Conservation (phyloP, 1,284 basidiomycete genomes). For the Macrocybe sp. region DNA sequence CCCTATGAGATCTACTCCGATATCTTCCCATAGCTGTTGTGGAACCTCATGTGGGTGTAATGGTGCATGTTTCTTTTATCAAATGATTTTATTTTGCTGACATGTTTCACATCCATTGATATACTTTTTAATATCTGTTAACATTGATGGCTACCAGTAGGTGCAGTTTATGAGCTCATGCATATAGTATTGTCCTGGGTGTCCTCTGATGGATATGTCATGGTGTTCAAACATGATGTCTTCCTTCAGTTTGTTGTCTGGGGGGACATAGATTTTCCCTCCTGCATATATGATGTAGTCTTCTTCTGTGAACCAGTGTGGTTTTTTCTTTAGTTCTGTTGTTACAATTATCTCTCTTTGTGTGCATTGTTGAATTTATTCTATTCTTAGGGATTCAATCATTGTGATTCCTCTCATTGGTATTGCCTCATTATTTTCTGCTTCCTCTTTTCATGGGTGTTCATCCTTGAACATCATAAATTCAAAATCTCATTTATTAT, state of each 20-base stretch:
- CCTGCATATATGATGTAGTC: too few species aligned
- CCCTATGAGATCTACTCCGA: constrained; percentile 18
- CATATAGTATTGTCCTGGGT: constrained; percentile 27
- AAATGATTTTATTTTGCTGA: neutral
- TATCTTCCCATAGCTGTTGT: neutral
- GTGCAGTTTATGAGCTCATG: constrained; percentile 18
- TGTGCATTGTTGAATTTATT: too few species aligned
- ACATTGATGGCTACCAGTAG: constrained; percentile 29
- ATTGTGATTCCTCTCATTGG: too few species aligned
- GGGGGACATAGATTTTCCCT: constrained; percentile 18
- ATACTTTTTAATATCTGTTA: neutral
- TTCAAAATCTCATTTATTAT: too few species aligned
- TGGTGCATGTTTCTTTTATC: neutral
- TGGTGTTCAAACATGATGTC: constrained; percentile 22
- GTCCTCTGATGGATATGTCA: constrained; percentile 23
- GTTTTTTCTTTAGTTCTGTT: too few species aligned
- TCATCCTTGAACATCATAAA: too few species aligned
- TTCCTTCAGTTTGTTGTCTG: constrained; percentile 15
- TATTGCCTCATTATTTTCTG: too few species aligned
- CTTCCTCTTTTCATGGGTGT: too few species aligned
- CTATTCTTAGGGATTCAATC: too few species aligned
- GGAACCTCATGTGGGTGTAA: neutral
- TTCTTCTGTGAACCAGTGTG: too few species aligned
- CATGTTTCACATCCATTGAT: neutral
- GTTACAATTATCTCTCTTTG: too few species aligned